A percentile compares a stretch with the other conserved stretches of the same genome.
Conservation (phyloP, 257 asterid genomes). For the Nicotiana benthamiana region DNA sequence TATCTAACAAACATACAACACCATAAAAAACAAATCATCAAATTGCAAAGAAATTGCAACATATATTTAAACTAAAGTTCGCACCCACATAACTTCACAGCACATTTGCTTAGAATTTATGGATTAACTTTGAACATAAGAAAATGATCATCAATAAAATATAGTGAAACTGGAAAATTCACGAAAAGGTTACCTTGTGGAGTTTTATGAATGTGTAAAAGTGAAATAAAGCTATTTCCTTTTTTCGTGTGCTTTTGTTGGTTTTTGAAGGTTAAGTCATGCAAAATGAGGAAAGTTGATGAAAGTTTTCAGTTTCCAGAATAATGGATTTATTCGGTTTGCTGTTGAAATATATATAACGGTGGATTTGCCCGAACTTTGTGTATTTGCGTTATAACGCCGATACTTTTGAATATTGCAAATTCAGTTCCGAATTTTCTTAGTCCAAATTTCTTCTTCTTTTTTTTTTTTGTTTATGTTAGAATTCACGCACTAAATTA, state of each 20-base stretch:
- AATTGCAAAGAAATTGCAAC: not conserved
- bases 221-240: not conserved
- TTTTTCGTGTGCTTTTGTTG: not conserved
- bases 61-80: not conserved
- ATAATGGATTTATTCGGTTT: not conserved
- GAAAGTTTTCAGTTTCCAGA: not conserved
- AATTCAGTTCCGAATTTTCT: not conserved
- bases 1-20: no score
- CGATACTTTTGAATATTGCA: not conserved
- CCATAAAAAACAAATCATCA: not conserved
- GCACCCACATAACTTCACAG: not conserved
- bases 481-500: no score
- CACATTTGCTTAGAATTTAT: not conserved
- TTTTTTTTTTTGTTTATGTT: not conserved
- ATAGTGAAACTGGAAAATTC: not conserved
- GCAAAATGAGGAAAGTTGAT: slow-evolving; percentile 7
- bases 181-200: not conserved
- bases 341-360: not conserved
- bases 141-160: not conserved
- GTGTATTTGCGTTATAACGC: not conserved
- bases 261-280: not conserved
- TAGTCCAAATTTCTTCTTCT: not conserved
- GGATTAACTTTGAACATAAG: not conserved
- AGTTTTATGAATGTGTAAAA: not conserved
- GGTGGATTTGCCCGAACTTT: not conserved